Evolutionary conservation across 176 grass and related monocot genomes (phyloP).

Genomic region (Rhynchospora tenuis): DNA sequence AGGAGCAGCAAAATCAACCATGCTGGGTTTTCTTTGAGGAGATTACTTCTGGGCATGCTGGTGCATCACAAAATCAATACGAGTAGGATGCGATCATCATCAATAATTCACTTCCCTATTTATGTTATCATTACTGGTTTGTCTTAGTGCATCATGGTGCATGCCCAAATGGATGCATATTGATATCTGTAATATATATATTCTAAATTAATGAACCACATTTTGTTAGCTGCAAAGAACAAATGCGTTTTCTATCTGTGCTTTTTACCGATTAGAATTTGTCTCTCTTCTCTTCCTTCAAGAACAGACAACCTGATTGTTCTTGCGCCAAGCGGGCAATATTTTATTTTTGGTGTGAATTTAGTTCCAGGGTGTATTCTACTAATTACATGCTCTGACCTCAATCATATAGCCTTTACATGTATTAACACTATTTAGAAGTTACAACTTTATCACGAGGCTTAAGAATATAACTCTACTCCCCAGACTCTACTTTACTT

Average conservation of each 20-base stretch:
- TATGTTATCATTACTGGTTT: neutral
- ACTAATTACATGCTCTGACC: neutral
- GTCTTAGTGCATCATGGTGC: neutral
- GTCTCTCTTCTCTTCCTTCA: neutral
- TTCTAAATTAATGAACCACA: neutral
- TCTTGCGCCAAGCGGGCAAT: no score
- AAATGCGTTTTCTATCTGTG: neutral
- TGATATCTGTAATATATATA: neutral
- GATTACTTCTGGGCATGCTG: neutral
- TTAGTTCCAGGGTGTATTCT: neutral
- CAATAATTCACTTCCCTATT: neutral
- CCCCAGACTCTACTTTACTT: no score
- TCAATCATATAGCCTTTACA: neutral
- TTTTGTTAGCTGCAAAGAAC: neutral
- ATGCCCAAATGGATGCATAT: neutral
- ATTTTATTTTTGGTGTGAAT: neutral
- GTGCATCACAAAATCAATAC: neutral
- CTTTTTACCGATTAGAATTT: neutral
- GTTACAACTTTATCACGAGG: neutral
- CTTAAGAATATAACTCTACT: neutral
- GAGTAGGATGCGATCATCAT: neutral
- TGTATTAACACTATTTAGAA: neutral
- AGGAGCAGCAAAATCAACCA: neutral
- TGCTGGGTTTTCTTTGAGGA: neutral
- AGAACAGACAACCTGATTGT: no score